A percentile compares a stretch with the other conserved stretches of the same genome.
These are phyloP conservation scores for Trypanosoma theileri DNA, from an alignment of 208 protist genomes.

Conservation along the genomic window DNA sequence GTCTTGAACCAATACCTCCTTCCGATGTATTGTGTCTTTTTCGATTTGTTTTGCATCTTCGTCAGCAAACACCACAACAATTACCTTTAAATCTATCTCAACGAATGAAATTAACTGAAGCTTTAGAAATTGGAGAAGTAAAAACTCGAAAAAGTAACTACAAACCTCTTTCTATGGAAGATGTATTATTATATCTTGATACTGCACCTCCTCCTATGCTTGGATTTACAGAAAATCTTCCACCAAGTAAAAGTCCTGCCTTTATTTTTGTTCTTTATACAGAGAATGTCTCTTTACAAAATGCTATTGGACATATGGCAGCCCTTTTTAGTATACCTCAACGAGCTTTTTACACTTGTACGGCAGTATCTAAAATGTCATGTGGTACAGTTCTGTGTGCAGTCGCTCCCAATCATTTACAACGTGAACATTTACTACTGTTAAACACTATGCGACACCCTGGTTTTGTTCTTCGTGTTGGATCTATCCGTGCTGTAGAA, in stretches of 20 bases:
- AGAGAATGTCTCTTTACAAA: constrained; percentile 81
- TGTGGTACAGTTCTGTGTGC: constrained; percentile 68
- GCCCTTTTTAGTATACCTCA: constrained; percentile 69
- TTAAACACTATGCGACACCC: constrained; percentile 88
- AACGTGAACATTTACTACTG: constrained; percentile 70
- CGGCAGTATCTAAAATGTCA: constrained; percentile 79
- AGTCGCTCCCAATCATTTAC: constrained; percentile 50
- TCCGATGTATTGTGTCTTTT: constrained; percentile 50
- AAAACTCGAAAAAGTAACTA: neutral
- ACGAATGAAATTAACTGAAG: constrained; percentile 13
- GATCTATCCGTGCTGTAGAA: constrained; percentile 51
- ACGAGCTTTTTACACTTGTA: constrained; percentile 57
- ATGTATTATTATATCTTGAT: constrained; percentile 68
- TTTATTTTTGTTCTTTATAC: constrained; percentile 83
- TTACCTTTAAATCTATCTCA: constrained; percentile 31
- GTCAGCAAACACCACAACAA: constrained; percentile 42
- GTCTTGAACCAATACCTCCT: constrained; percentile 43
- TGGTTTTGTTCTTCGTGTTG: constrained; percentile 81
- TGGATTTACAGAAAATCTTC: constrained; percentile 61
- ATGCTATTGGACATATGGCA: constrained; percentile 73
- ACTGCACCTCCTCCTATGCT: constrained; percentile 66
- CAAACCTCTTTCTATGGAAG: constrained; percentile 39
- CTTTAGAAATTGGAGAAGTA: neutral
- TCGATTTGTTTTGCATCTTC: constrained; percentile 61
- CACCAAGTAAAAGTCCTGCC: constrained; percentile 38